Percentiles rank a stretch among this genome's conserved stretches.
Evolutionary conservation across 1,284 basidiomycete genomes (phyloP).

Genomic region (Cryptococcus depauperatus): DNA sequence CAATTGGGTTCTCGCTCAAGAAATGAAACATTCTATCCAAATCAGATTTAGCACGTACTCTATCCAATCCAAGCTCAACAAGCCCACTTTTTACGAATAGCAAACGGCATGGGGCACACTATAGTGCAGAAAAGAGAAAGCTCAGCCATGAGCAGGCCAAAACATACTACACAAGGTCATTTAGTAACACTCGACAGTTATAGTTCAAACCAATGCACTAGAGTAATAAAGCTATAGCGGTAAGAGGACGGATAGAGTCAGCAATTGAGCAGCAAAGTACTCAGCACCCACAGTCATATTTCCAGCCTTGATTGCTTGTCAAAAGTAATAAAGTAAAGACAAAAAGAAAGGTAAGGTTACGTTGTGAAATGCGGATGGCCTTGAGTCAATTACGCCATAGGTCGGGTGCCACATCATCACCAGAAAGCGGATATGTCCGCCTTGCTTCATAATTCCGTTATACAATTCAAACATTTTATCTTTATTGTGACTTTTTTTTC

Average conservation of each 20-base stretch:
- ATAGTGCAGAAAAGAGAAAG: constrained; percentile 40
- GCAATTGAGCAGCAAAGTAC: too few relatives aligned
- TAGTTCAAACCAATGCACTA: constrained; percentile 17
- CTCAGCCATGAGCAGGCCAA: constrained; percentile 42
- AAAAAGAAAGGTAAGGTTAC: neutral
- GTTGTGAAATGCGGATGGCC: too few relatives aligned
- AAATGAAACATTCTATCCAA: constrained; percentile 42
- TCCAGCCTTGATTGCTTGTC: constrained; percentile 9
- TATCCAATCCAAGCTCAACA: neutral
- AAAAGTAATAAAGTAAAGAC: neutral
- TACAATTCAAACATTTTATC: too few relatives aligned
- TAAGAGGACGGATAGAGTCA: too few relatives aligned
- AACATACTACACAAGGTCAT: constrained; percentile 33
- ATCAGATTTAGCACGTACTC: neutral
- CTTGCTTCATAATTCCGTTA: too few relatives aligned
- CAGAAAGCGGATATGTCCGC: too few relatives aligned
- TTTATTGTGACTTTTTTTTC: too few relatives aligned
- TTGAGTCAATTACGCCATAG: too few relatives aligned
- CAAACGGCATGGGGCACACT: constrained; percentile 45
- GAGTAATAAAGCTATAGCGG: constrained; percentile 42
- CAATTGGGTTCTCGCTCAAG: constrained; percentile 46
- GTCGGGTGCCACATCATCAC: too few relatives aligned
- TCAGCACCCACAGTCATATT: constrained; percentile 4
- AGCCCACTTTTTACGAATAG: constrained; percentile 42
- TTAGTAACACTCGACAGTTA: constrained; percentile 1